phyloP scores from a whole-genome alignment of 352 stramenopile species.

The Globisporangium recalcitrans region DNA sequence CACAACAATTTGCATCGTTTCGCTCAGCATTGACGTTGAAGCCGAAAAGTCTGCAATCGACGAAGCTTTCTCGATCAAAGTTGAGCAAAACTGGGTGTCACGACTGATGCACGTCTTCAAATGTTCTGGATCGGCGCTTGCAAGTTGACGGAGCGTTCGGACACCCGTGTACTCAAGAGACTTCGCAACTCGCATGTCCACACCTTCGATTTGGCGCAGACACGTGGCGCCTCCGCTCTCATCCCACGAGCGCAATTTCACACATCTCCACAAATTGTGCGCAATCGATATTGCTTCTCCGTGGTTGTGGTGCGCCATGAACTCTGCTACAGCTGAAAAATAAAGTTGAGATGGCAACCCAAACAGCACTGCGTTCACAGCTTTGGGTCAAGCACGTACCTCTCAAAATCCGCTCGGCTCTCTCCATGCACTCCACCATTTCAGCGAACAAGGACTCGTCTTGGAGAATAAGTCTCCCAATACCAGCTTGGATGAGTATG shows the following conservation, averaged over 20 bases:
- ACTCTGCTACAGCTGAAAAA: constrained; percentile 18
- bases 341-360: neutral
- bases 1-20: constrained; percentile 7
- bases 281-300: constrained; percentile 16
- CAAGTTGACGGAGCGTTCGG: constrained; percentile 22
- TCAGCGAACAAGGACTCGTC: constrained; percentile 21
- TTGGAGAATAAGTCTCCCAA: constrained; percentile 12
- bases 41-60: constrained; percentile 20
- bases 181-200: constrained; percentile 16
- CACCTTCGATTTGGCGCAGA: constrained; percentile 20
- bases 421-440: constrained; percentile 15
- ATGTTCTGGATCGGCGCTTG: constrained; percentile 10
- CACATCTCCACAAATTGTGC: constrained; percentile 21
- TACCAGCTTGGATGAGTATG: constrained; percentile 32
- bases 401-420: constrained; percentile 22
- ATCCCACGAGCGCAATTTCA: constrained; percentile 26
- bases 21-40: neutral
- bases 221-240: constrained; percentile 12
- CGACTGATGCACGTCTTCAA: constrained; percentile 21
- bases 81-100: constrained; percentile 14
- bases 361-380: neutral
- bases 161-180: constrained; percentile 29
- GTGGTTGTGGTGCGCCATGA: constrained; percentile 10
- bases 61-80: constrained; percentile 15
- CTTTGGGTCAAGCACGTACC: constrained; percentile 12